A percentile compares a stretch with the other conserved stretches of the same genome.
phyloP scores from a whole-genome alignment of 2,329 filamentous ascomycete species.

The Fusarium secorum region DNA sequence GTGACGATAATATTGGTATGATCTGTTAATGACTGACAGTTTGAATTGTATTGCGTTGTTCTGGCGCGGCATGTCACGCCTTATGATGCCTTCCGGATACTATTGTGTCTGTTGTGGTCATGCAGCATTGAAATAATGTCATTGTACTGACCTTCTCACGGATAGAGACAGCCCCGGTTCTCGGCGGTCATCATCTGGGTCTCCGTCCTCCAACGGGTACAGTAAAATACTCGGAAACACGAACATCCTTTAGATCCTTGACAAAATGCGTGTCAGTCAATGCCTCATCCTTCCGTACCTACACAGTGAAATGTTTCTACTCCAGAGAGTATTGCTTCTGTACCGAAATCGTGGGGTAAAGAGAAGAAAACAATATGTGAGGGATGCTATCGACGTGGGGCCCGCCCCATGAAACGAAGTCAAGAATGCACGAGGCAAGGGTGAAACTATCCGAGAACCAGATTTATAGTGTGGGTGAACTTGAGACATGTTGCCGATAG shows the following conservation, averaged over 20 bases:
- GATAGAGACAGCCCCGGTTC: not conserved
- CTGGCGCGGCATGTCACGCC: too few species aligned
- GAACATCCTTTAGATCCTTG: not conserved
- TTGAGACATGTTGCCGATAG: constrained; percentile 6
- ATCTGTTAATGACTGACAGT: too few species aligned
- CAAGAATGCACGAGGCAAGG: constrained; percentile 30
- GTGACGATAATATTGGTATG: too few species aligned
- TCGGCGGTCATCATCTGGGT: constrained; percentile 13
- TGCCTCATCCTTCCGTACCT: constrained; percentile 26
- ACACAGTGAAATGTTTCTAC: constrained; percentile 17
- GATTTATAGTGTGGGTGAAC: not conserved
- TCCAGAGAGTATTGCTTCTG: not conserved
- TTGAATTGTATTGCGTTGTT: too few species aligned
- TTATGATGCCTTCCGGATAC: too few species aligned
- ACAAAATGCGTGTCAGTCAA: constrained; percentile 25
- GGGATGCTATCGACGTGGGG: constrained; percentile 30
- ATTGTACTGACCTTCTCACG: too few species aligned
- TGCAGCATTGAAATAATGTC: too few species aligned
- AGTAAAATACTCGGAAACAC: constrained; percentile 4
- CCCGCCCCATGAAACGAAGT: constrained; percentile 18
- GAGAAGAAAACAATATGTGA: constrained; percentile 22
- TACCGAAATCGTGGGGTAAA: constrained; percentile 16
- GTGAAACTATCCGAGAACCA: constrained; percentile 25
- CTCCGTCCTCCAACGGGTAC: constrained; percentile 21
- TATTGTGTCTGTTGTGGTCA: too few species aligned